A percentile compares a stretch with the other conserved stretches of the same genome.
Evolutionary conservation across 2,329 filamentous ascomycete species (phyloP).

Genomic region (Ceratocystis harringtonii): DNA sequence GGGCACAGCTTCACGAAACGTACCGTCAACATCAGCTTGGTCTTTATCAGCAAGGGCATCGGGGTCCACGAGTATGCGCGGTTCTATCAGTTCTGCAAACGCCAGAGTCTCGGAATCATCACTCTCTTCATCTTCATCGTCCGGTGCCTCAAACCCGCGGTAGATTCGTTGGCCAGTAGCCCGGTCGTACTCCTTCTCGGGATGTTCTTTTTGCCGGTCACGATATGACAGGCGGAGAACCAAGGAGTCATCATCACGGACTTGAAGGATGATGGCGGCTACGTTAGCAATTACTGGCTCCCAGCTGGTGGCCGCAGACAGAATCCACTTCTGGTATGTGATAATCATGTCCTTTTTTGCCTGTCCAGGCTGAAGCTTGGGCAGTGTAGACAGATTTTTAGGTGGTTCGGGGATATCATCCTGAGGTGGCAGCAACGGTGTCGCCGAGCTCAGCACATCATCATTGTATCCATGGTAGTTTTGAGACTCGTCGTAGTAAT

Average conservation of each 20-base stretch:
- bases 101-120: constrained; percentile 44
- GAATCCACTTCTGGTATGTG: constrained; percentile 49
- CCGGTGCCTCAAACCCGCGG: constrained; percentile 57
- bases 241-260: constrained; percentile 37
- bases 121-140: constrained; percentile 33
- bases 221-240: constrained; percentile 52
- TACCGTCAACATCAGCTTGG: neutral
- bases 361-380: constrained; percentile 33
- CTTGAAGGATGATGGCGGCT: constrained; percentile 49
- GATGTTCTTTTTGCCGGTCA: constrained; percentile 43
- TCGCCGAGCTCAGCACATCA: neutral
- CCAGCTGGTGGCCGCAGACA: constrained; percentile 50
- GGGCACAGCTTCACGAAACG: neutral
- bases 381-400: constrained; percentile 38
- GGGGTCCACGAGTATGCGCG: constrained; percentile 35
- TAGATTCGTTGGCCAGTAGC: constrained; percentile 56
- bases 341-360: constrained; percentile 47
- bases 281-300: constrained; percentile 47
- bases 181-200: constrained; percentile 46
- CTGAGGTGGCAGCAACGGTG: neutral
- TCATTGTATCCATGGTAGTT: neutral
- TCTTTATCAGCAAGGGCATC: neutral
- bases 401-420: constrained; percentile 51
- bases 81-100: constrained; percentile 51
- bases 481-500: constrained; percentile 23